Evolutionary conservation across 352 stramenopile genomes (phyloP), one percentile per base, ranked within the genome.

Genomic region (Globisporangium viniferum): DNA sequence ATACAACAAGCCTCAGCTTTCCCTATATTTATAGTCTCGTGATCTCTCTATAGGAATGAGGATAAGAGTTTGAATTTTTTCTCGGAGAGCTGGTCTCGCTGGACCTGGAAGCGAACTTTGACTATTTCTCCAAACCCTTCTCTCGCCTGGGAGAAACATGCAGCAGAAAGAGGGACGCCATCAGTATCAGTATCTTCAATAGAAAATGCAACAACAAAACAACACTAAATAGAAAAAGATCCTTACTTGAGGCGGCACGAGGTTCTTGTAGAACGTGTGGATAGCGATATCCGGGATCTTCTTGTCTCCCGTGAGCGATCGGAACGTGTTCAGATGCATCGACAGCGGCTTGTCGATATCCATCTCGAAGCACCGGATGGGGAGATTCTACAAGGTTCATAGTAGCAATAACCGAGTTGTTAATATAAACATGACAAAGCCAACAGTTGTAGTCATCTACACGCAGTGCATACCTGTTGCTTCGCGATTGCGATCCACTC

Each of bases 231-330:
- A 36, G 22, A n/a, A 35, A 22, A 36, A 20, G 7, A 36, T 39
- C 9, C n/a, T 51, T 51, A 85, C 78, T 39, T 78, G 70, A 0
- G 88, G 88, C 3, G 66, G 22, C 24, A 88, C 74, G 44, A 89
- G 69, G 66, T 89, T 94, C 68, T 94, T 95, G 73, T 88, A 97
- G 72, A 94, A 97, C 29, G 82, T 82, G 59, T 97, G 89, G 73
- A 97, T 96, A 18, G 89, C 88, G 53, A 97, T 85, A 39, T 90
- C 85, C 0, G 90, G 90, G 41, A 97, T 87, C 67, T 89, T 91
- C 54, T 91, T 89, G 59, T 79, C 67, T 46, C 81, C 76, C 27
- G 75, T 92, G 33, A 96, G 73, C 59, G 79, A 90, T 18, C 90
- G 82, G 57, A 92, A 97, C 2, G 78, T 84, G 69, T 97, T 97